Conservation (phyloP, 106 monocot species). For the Gastrodia elata region DNA sequence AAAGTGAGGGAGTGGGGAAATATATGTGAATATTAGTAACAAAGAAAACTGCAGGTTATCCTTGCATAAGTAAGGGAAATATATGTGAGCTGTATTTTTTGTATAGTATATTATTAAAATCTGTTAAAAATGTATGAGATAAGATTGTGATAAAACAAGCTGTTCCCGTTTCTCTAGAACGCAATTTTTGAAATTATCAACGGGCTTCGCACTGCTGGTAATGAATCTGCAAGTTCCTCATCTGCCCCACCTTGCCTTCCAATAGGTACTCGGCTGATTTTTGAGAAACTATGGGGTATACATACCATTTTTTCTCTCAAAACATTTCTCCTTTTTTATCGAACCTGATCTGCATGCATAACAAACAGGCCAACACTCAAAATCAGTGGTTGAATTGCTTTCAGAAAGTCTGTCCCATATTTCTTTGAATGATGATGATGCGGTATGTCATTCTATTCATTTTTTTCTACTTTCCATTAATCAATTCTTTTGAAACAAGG, state of each 20-base stretch:
- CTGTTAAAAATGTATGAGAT: too few species aligned
- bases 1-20: too few species aligned
- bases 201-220: slow-evolving; percentile 37
- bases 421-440: slow-evolving; percentile 38
- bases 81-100: too few species aligned
- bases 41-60: too few species aligned
- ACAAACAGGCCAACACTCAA: slow-evolving; percentile 15
- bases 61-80: too few species aligned
- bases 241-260: slow-evolving; percentile 45
- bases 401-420: slow-evolving; percentile 49
- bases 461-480: slow-evolving; percentile 1
- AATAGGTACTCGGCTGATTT: slow-evolving; percentile 29
- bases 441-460: slow-evolving; percentile 26
- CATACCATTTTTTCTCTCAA: not conserved
- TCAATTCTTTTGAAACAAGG: not conserved
- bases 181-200: slow-evolving; percentile 80
- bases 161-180: slow-evolving; percentile 32
- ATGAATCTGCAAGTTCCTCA: slow-evolving; percentile 73
- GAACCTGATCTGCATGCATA: not conserved
- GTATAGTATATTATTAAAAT: too few species aligned
- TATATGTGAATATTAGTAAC: too few species aligned
- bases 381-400: slow-evolving; percentile 84
- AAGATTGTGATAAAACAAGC: not conserved
- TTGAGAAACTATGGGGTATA: not conserved
- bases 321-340: not conserved